Percentiles rank a stretch among this genome's conserved stretches.
These are phyloP conservation scores for Pleomassaria siparia DNA, from an alignment of 2,329 filamentous ascomycete species.

Conservation along the genomic window DNA sequence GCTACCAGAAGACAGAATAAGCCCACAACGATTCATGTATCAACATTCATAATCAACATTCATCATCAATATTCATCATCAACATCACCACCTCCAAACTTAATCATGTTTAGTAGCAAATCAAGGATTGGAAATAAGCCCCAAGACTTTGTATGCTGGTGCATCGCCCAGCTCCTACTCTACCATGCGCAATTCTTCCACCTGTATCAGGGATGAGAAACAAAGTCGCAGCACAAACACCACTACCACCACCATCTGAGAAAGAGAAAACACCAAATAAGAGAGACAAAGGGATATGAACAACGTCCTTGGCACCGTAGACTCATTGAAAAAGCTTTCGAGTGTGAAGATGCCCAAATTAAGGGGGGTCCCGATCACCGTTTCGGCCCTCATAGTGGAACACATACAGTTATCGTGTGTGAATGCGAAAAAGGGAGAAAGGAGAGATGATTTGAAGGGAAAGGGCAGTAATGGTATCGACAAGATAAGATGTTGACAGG, in stretches of 20 bases:
- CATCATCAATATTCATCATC: too few relatives aligned
- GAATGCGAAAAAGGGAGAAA: not conserved
- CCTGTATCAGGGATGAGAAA: not conserved
- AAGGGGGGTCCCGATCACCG: not conserved
- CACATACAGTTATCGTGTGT: not conserved
- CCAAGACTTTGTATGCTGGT: not conserved
- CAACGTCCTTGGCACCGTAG: conserved; percentile 11
- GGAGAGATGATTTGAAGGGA: not conserved
- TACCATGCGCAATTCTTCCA: not conserved
- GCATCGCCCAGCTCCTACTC: not conserved
- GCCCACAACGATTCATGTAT: too few relatives aligned
- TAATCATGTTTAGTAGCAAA: not conserved
- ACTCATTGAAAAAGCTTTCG: conserved; percentile 22
- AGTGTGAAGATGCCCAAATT: conserved; percentile 5
- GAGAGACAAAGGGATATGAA: not conserved
- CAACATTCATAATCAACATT: too few relatives aligned
- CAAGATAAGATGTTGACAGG: conserved; percentile 28
- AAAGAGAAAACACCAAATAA: not conserved
- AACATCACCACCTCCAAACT: too few relatives aligned
- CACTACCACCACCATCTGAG: conserved; percentile 1
- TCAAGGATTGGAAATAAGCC: not conserved
- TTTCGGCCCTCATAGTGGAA: not conserved
- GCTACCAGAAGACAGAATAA: too few relatives aligned
- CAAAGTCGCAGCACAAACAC: not conserved
- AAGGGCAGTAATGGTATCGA: conserved; percentile 7